These are phyloP conservation scores for Aureobasidium sp. DNA, from an alignment of 2,329 filamentous ascomycete genomes.

Conservation along the genomic window DNA sequence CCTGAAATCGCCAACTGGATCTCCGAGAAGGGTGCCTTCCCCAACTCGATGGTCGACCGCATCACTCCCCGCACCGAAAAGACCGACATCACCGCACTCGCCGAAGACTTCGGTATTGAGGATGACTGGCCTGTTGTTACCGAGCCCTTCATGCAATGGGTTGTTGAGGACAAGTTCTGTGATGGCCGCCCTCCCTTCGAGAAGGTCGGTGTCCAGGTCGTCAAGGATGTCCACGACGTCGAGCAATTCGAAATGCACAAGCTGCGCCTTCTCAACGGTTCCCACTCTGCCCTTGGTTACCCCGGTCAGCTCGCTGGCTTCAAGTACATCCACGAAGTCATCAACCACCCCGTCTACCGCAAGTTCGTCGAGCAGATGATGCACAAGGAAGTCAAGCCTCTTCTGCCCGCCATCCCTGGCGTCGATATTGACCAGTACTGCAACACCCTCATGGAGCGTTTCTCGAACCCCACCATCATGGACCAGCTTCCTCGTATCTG, in stretches of 20 bases:
- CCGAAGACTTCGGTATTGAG: slow-evolving; percentile 41
- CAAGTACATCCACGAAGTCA: slow-evolving; percentile 49
- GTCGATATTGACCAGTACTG: slow-evolving; percentile 49
- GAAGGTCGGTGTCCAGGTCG: slow-evolving; percentile 48
- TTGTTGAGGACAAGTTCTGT: slow-evolving; percentile 47
- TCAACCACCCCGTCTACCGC: slow-evolving; percentile 42
- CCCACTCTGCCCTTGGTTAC: slow-evolving; percentile 48
- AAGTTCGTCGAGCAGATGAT: slow-evolving; percentile 49
- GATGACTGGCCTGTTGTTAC: slow-evolving; percentile 50
- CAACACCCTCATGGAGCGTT: slow-evolving; percentile 47
- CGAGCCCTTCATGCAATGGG: slow-evolving; percentile 52
- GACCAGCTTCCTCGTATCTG: slow-evolving; percentile 48
- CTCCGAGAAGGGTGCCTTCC: slow-evolving; percentile 42
- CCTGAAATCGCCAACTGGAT: slow-evolving; percentile 47
- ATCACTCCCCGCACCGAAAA: slow-evolving; percentile 47
- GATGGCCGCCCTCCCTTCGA: slow-evolving; percentile 48
- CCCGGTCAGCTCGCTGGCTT: slow-evolving; percentile 47
- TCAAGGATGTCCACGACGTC: slow-evolving; percentile 45
- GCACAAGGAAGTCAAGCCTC: slow-evolving; percentile 49
- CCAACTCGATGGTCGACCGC: slow-evolving; percentile 51
- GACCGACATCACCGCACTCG: slow-evolving; percentile 40
- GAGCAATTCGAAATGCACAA: slow-evolving; percentile 53
- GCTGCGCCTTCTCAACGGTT: slow-evolving; percentile 49
- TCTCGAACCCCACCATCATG: slow-evolving; percentile 52
- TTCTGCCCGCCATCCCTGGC: slow-evolving; percentile 44